A percentile compares a stretch with the other conserved stretches of the same genome.
Conservation (phyloP, 2,329 filamentous ascomycete genomes). For the Nannizziopsis barbatae region DNA sequence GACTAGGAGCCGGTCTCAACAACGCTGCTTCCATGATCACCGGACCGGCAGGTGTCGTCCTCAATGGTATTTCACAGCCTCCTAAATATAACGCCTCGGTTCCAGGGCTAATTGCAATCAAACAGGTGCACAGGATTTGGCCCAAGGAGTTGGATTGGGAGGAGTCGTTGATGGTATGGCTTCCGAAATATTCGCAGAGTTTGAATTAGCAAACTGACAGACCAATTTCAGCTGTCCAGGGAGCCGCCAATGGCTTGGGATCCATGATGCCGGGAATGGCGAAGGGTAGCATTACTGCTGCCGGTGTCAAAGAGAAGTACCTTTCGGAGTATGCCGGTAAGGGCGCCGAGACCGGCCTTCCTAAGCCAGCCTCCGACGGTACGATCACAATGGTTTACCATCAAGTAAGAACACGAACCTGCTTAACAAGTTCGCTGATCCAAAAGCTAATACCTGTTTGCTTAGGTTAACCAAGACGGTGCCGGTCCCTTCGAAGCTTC, state of each 20-base stretch:
- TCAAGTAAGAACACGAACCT: neutral
- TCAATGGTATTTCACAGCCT: constrained; percentile 1
- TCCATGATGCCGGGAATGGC: constrained; percentile 2
- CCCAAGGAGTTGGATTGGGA: neutral
- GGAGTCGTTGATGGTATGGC: constrained; percentile 3
- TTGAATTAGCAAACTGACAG: neutral
- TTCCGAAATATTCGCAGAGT: neutral
- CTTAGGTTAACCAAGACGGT: constrained; percentile 8
- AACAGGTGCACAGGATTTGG: constrained; percentile 5
- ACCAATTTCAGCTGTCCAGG: neutral
- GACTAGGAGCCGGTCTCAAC: neutral
- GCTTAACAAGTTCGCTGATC: neutral
- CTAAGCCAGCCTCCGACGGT: constrained; percentile 2
- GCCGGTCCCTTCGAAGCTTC: constrained; percentile 1
- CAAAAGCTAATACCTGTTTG: neutral
- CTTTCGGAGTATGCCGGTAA: constrained; percentile 4
- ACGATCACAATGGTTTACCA: constrained; percentile 4
- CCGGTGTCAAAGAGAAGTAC: neutral
- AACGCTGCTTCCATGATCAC: constrained; percentile 5
- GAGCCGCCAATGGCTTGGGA: neutral
- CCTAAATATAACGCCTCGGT: neutral
- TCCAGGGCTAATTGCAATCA: neutral
- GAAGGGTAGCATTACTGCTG: neutral
- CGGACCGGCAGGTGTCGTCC: constrained; percentile 2
- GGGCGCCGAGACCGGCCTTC: neutral